Base-by-base conservation (phyloP, 2,329 filamentous ascomycete species). In the Beauveria caledonica region DNA sequence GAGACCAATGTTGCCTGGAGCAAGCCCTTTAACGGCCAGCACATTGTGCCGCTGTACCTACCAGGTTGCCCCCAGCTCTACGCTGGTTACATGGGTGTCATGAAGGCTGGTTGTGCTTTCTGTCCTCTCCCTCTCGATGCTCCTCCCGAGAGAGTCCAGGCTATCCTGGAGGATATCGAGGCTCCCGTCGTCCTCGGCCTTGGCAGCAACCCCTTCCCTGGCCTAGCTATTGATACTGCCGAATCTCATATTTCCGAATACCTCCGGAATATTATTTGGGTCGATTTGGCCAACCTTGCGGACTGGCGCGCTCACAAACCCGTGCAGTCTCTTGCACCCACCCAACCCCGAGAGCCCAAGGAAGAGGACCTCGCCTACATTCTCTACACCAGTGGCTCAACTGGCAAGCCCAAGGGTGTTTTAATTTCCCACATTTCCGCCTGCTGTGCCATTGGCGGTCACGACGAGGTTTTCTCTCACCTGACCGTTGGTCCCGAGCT, bases 391-490 rank as follows among this genome's bases (percentile, higher is more conserved):
- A 79, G 77, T 23, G 74, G 74, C 21, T 81, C 77, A 5, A 81
- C 78, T 0, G 78, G 78, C 4, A 73, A 70, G n/a, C 78, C 78
- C 7, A 81, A 81, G 63, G 78, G 78, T 2, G 77, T 80, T 48
- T 88, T 96, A 88, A 96, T 80, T 91, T 89, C 59, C 10, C n/a
- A 96, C 90, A 48, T 91, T 7, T 56, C 56, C 11, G 60, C 36
- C 13, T 58, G 46, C 21, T 58, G 52, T 25, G 54, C 54, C 23
- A 59, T 62, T 44, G 52, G 55, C 8, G 60, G 50, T 13, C 50
- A 60, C 17, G 60, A 62, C 17, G 60, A 56, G 17, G 50, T 33
- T 1, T 57, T 57, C 17, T 45, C 55, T 5, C 56, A 54, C 17
- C 56, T 62, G 10, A 36, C 50, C 5, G 40, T 45, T 11, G 60